phyloP scores from a whole-genome alignment of 306 rosid genomes.

The Crotalaria pallida region DNA sequence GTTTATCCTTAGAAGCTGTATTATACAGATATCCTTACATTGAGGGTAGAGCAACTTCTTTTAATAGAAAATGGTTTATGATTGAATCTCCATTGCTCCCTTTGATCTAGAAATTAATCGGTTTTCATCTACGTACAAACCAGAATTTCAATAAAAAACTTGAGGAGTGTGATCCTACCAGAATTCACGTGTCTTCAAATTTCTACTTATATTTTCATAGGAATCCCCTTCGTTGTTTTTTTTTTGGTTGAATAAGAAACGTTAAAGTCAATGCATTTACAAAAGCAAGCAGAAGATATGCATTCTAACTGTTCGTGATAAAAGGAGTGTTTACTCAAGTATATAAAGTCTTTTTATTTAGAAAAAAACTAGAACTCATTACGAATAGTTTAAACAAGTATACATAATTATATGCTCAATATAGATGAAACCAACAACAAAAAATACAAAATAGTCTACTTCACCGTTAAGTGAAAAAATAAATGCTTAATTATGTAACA shows the following conservation, averaged over 20 bases:
- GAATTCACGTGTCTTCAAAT: not conserved
- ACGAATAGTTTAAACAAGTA: too few relatives aligned
- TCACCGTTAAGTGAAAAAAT: too few relatives aligned
- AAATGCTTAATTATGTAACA: too few relatives aligned
- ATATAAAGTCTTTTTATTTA: too few relatives aligned
- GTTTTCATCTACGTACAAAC: too few relatives aligned
- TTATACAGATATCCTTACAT: not conserved
- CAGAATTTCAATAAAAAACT: too few relatives aligned
- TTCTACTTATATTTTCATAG: not conserved
- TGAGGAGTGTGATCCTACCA: not conserved
- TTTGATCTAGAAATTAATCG: too few relatives aligned
- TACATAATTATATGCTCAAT: too few relatives aligned
- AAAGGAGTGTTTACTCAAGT: not conserved
- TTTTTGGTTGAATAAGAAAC: too few relatives aligned
- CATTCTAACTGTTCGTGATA: not conserved
- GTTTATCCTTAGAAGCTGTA: conserved; percentile 36
- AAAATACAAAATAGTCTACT: too few relatives aligned
- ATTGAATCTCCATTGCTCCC: not conserved
- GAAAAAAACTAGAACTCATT: too few relatives aligned
- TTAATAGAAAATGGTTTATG: not conserved
- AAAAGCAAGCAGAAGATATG: not conserved
- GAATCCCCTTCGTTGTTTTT: not conserved
- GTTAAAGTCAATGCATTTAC: not conserved
- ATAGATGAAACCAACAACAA: too few relatives aligned
- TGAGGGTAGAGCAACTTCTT: not conserved